These are phyloP conservation scores for Pestalotiopsis sp. DNA, from an alignment of 2,329 filamentous ascomycete genomes.

Conservation along the genomic window DNA sequence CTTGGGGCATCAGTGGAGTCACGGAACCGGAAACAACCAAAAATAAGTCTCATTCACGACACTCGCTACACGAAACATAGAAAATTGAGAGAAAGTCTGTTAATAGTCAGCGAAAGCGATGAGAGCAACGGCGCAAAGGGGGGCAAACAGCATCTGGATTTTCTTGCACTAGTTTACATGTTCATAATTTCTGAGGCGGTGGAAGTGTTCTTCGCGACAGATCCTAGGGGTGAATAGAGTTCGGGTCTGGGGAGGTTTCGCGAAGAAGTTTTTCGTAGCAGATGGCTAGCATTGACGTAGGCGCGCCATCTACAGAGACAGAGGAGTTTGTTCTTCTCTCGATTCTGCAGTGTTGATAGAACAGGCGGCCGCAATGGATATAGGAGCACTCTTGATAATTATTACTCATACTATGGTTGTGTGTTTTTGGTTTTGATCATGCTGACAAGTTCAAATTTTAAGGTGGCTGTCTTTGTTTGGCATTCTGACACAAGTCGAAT, in stretches of 20 bases:
- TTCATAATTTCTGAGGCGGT: constrained; percentile 7
- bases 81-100: constrained; percentile 6
- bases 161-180: constrained; percentile 5
- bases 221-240: not conserved
- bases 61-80: constrained; percentile 10
- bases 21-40: constrained; percentile 8
- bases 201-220: constrained; percentile 1
- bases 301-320: not conserved
- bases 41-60: constrained; percentile 12
- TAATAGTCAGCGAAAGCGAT: constrained; percentile 9
- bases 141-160: constrained; percentile 3
- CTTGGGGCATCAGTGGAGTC: constrained; percentile 1
- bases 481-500: too few species aligned
- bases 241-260: not conserved
- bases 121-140: constrained; percentile 7
- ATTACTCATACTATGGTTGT: not conserved
- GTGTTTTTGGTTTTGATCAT: not conserved
- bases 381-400: constrained; percentile 3
- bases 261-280: not conserved
- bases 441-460: not conserved
- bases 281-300: not conserved
- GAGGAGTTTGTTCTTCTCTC: not conserved
- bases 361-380: constrained; percentile 1
- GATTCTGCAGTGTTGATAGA: constrained; percentile 8
- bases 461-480: not conserved